Evolutionary conservation across 805 yeast genomes (phyloP), one percentile per base, ranked within the genome.

Genomic region (Wickerhamomyces chaumierensis): DNA sequence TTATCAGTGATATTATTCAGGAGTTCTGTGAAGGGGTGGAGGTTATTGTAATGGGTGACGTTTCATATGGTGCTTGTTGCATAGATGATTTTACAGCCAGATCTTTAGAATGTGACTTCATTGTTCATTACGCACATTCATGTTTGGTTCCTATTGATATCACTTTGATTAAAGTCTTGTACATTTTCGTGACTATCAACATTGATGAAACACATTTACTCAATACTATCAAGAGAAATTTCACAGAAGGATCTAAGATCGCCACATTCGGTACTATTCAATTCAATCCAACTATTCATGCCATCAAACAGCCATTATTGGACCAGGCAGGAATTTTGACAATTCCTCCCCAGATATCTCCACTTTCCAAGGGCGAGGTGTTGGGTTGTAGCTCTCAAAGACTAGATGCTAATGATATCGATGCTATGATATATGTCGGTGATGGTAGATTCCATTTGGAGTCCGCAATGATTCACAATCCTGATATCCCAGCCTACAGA

Each of bases 1-100:
- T 92, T 31, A 75, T 92, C n/a, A 72, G 95, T 4, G 98, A 92
- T 60, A 90, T 92, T 18, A 56, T 92, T 28, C 95, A 86, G 53
- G 95, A 88, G 58, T 90, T 92, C 49, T 88, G 96, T 56, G 60
- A 64, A 3, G 29, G 29, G 5, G 86, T 81, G 38, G 95, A 88
- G 53, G 83, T 88, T 0, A 66, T 92, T 1, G 92, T 90, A 3
- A 92, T 92, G 98, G 98, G 98, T 2, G 98, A 92, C 58, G 98
- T 92, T 0, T 85, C 96, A 0, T 92, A 92, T 53, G 98, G 98
- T 33, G 98, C 98, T 0, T 92, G 98, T 57, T 92, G 98, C 61
- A 87, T 92, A 35, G 98, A 92, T 57, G 98, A 92, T 55, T 92
- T 69, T 55, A 88, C 98, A 0, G 98, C 98, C 2, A 68, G 88